phyloP scores from a whole-genome alignment of 345 rosid species.

The Hibiscus syriacus region DNA sequence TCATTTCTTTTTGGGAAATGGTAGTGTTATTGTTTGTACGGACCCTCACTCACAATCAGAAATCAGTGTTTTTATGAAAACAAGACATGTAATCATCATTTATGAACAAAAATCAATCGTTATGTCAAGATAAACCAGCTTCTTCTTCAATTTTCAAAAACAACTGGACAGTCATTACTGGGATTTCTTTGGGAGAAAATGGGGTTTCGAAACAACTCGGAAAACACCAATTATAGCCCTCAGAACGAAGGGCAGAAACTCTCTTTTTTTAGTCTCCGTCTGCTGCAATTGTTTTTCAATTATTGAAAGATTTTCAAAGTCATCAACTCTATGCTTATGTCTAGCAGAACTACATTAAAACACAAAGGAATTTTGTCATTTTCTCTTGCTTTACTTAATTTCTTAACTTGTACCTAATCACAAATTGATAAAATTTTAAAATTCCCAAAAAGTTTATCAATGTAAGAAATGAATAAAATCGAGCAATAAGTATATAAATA shows the following conservation, averaged over 20 bases:
- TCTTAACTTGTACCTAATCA: background rate
- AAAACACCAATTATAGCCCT: background rate
- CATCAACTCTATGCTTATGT: background rate
- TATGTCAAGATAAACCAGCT: too few relatives aligned
- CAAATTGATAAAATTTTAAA: background rate
- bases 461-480: background rate
- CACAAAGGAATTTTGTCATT: background rate
- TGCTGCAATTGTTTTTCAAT: too few relatives aligned
- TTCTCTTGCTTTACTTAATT: background rate
- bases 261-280: too few relatives aligned
- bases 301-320: too few relatives aligned
- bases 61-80: slow-evolving; percentile 16
- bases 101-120: too few relatives aligned
- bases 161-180: too few relatives aligned
- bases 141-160: too few relatives aligned
- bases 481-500: background rate
- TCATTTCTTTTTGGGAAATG: background rate
- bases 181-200: too few relatives aligned
- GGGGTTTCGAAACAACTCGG: too few relatives aligned
- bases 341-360: too few relatives aligned
- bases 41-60: background rate
- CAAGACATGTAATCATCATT: slow-evolving; percentile 10
- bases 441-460: background rate
- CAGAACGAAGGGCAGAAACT: too few relatives aligned
- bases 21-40: background rate